Evolutionary conservation across 2,329 filamentous ascomycete species (phyloP).

Genomic region (Clarireedia sp.): DNA sequence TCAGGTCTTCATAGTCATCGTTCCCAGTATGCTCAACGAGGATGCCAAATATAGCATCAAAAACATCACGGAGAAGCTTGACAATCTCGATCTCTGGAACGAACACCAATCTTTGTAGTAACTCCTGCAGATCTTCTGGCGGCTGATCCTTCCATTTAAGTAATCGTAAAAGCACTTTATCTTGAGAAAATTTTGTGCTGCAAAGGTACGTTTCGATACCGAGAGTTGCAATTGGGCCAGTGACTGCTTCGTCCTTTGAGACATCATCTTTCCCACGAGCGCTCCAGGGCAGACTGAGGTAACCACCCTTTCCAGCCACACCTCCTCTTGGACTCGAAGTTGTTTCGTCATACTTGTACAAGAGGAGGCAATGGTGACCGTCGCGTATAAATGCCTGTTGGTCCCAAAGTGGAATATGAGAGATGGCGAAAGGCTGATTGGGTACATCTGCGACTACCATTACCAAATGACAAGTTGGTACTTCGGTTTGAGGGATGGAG

Average conservation of each 20-base stretch:
- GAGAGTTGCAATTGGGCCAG: slow-evolving; percentile 72
- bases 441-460: slow-evolving; percentile 85
- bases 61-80: slow-evolving; percentile 81
- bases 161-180: slow-evolving; percentile 74
- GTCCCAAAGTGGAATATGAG: slow-evolving; percentile 91
- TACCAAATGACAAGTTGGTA: slow-evolving; percentile 75
- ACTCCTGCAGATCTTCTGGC: slow-evolving; percentile 60
- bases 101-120: slow-evolving; percentile 79
- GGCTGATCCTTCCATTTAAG: slow-evolving; percentile 77
- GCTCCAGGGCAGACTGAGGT: slow-evolving; percentile 76
- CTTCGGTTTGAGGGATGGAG: slow-evolving; percentile 69
- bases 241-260: slow-evolving; percentile 63
- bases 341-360: slow-evolving; percentile 89
- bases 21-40: slow-evolving; percentile 85
- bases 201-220: slow-evolving; percentile 79
- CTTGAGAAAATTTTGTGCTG: slow-evolving; percentile 91
- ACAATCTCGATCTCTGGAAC: slow-evolving; percentile 97
- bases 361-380: slow-evolving; percentile 67
- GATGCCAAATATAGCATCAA: slow-evolving; percentile 86
- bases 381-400: slow-evolving; percentile 83
- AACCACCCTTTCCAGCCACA: slow-evolving; percentile 69
- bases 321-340: slow-evolving; percentile 61
- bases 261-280: slow-evolving; percentile 57
- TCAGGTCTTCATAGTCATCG: slow-evolving; percentile 84
- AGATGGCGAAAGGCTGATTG: slow-evolving; percentile 80